A percentile compares a stretch with the other conserved stretches of the same genome.
Conservation (phyloP, 768 basidiomycete species). For the Exsudoporus frostii region DNA sequence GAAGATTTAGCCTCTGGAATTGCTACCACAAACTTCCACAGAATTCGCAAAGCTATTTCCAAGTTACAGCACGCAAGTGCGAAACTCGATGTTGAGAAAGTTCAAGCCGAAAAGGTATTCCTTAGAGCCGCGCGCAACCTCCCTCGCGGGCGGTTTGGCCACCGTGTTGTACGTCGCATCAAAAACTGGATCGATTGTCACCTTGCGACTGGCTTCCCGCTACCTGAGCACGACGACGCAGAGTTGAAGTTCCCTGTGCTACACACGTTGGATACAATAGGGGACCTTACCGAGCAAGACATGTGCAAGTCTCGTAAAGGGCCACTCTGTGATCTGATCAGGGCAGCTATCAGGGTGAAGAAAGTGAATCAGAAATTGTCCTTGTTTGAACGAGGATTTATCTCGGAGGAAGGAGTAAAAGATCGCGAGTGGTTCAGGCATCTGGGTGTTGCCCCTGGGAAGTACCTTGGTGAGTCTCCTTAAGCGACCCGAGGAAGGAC, state of each 20-base stretch:
- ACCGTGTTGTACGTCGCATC: conserved; percentile 1
- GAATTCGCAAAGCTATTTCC: conserved; percentile 45
- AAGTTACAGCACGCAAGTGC: conserved; percentile 49
- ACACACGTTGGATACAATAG: not conserved
- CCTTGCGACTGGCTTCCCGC: not conserved
- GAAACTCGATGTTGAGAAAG: conserved; percentile 58
- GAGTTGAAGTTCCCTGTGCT: conserved; percentile 4
- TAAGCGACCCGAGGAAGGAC: not conserved
- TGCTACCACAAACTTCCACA: conserved; percentile 34
- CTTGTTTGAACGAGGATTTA: conserved; percentile 76
- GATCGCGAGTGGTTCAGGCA: conserved; percentile 86
- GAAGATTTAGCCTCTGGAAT: conserved; percentile 38
- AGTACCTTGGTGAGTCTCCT: conserved; percentile 63
- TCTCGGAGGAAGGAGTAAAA: conserved; percentile 71
- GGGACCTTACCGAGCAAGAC: conserved; percentile 2
- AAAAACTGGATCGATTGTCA: conserved; percentile 30
- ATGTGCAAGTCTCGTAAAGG: conserved; percentile 20
- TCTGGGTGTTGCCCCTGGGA: conserved; percentile 82
- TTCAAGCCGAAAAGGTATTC: conserved; percentile 50
- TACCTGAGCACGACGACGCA: not conserved
- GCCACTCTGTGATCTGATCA: conserved; percentile 45
- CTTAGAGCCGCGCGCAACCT: conserved; percentile 41
- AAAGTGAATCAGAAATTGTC: conserved; percentile 64
- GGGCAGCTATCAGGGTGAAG: conserved; percentile 56
- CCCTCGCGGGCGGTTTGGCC: not conserved